A percentile compares a stretch with the other conserved stretches of the same genome.
Evolutionary conservation across 2,329 filamentous ascomycete genomes (phyloP).

Genomic region (Cordyceps cicadae): DNA sequence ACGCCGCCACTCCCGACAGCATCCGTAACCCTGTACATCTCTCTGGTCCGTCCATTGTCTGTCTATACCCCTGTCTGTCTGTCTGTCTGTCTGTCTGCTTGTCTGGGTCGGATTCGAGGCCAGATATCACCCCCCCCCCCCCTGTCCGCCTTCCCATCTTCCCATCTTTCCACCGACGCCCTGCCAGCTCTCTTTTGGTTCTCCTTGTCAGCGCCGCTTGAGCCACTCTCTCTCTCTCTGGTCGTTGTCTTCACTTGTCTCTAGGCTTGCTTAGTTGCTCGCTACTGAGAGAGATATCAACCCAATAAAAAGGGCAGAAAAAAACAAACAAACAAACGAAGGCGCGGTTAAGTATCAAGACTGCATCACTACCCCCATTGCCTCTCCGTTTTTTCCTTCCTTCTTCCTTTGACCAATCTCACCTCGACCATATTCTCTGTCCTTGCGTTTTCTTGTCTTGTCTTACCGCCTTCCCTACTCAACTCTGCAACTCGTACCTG

Average conservation of each 20-base stretch:
- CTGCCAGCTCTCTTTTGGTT: not conserved
- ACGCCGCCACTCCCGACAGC: not conserved
- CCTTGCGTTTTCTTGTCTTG: not conserved
- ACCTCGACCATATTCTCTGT: not conserved
- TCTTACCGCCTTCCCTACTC: not conserved
- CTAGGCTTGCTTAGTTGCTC: not conserved
- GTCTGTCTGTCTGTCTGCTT: not conserved
- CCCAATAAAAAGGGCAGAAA: slow-evolving; percentile 2
- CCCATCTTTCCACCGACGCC: not conserved
- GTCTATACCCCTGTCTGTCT: not conserved
- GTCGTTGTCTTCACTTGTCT: not conserved
- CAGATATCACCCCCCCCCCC: not conserved
- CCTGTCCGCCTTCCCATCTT: not conserved
- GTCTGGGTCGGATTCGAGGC: not conserved
- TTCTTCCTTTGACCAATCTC: not conserved
- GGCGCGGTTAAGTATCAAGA: slow-evolving; percentile 2
- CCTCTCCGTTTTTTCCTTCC: not conserved
- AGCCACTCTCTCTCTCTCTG: not conserved
- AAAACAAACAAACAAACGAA: not conserved
- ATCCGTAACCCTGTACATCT: no score
- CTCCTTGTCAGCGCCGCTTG: not conserved
- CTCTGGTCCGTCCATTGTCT: no score
- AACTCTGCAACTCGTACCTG: not conserved
- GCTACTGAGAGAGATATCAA: slow-evolving; percentile 1
- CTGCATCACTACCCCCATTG: not conserved